Evolutionary conservation across 306 rosid species (phyloP).

Genomic region (Calophaca sinica): DNA sequence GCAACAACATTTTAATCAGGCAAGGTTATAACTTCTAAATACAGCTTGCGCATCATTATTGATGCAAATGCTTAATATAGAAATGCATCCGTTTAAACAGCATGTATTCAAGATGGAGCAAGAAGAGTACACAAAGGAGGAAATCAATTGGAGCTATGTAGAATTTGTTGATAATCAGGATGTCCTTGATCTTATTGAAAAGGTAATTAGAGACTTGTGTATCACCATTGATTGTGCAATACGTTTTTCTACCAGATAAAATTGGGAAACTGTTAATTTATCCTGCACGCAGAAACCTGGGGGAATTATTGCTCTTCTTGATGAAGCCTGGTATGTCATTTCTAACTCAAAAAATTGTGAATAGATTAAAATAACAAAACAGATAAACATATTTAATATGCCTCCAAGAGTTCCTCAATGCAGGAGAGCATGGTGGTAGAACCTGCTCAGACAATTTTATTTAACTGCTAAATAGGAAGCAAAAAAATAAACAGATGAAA

Average conservation of each 20-base stretch:
- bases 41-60: conserved; percentile 12
- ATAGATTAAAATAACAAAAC: conserved; percentile 17
- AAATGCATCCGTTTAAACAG: conserved; percentile 57
- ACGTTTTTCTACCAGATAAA: conserved; percentile 33
- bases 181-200: conserved; percentile 89
- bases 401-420: conserved; percentile 11
- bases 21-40: conserved; percentile 48
- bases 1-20: conserved; percentile 95
- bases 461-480: conserved; percentile 7
- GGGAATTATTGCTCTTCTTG: conserved; percentile 90
- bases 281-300: conserved; percentile 82
- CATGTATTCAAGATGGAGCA: conserved; percentile 97
- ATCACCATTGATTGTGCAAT: conserved; percentile 22
- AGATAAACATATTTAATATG: conserved; percentile 7
- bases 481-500: conserved; percentile 1
- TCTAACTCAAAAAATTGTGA: conserved; percentile 35
- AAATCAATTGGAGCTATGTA: conserved; percentile 88
- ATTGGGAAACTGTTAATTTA: conserved; percentile 20
- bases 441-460: conserved; percentile 14
- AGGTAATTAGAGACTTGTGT: conserved; percentile 54
- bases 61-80: conserved; percentile 27
- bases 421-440: not conserved
- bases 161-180: conserved; percentile 92
- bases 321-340: conserved; percentile 84
- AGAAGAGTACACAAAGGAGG: conserved; percentile 92